A percentile compares a stretch with the other conserved stretches of the same genome.
phyloP scores from a whole-genome alignment of 108 stramenopile species.

The Seminavis robusta region DNA sequence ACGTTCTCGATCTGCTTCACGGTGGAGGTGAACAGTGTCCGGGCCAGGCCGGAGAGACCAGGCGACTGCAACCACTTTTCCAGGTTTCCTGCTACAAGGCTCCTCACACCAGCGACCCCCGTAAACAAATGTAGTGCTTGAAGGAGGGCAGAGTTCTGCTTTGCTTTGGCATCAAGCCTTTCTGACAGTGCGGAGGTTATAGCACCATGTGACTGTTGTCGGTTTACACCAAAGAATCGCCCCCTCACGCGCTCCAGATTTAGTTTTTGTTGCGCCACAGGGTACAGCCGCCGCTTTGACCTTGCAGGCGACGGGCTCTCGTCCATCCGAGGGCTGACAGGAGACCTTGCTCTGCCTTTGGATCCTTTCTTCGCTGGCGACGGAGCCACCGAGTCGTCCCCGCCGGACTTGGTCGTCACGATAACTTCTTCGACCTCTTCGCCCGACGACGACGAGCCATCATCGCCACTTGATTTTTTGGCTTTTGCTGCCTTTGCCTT shows the following conservation, averaged over 20 bases:
- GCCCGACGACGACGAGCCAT: conserved; percentile 48
- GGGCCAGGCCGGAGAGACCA: conserved; percentile 66
- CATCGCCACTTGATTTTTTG: conserved; percentile 4
- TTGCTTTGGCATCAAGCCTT: conserved; percentile 63
- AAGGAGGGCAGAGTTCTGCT: conserved; percentile 73
- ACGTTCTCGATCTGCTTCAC: conserved; percentile 41
- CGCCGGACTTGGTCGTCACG: neutral
- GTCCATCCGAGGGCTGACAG: too few species aligned
- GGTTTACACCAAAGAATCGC: conserved; percentile 53
- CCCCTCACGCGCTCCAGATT: conserved; percentile 41
- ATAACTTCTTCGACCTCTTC: conserved; percentile 52
- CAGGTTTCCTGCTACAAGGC: conserved; percentile 47
- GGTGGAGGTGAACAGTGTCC: conserved; percentile 52
- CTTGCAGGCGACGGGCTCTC: neutral
- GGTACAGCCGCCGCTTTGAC: conserved; percentile 11
- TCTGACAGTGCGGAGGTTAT: conserved; percentile 42
- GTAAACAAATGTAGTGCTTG: conserved; percentile 49
- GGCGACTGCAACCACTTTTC: conserved; percentile 82
- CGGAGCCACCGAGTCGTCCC: neutral
- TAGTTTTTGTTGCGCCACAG: conserved; percentile 21
- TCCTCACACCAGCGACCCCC: conserved; percentile 49
- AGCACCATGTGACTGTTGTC: conserved; percentile 34
- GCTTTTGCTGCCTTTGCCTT: neutral
- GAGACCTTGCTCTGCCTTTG: conserved; percentile 1
- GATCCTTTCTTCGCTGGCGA: conserved; percentile 2